Conservation (phyloP, 2,329 filamentous ascomycete genomes). For the Dactylellina haptotyla region DNA sequence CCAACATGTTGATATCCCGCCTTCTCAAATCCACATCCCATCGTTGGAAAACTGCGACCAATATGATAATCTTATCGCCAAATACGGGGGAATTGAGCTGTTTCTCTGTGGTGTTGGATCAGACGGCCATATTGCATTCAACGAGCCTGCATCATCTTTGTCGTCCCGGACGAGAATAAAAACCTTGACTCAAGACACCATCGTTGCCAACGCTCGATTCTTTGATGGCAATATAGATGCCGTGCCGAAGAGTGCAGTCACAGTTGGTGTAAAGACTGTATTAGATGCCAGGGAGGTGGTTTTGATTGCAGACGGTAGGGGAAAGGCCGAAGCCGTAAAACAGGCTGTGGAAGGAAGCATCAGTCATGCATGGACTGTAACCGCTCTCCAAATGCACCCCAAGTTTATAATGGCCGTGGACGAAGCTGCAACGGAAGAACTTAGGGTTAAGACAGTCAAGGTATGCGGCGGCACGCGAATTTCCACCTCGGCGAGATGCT, state of each 20-base stretch:
- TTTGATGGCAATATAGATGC: constrained; percentile 78
- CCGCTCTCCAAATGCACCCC: constrained; percentile 80
- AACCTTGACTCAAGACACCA: constrained; percentile 86
- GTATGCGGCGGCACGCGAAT: constrained; percentile 5
- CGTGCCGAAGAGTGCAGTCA: constrained; percentile 84
- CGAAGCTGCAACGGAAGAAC: constrained; percentile 78
- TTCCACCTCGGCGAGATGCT: not conserved
- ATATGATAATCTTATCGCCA: constrained; percentile 81
- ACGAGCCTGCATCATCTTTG: constrained; percentile 84
- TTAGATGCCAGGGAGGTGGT: constrained; percentile 83
- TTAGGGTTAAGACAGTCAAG: constrained; percentile 78
- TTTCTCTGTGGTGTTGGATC: constrained; percentile 87
- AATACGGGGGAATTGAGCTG: constrained; percentile 80
- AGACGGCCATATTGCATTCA: constrained; percentile 90
- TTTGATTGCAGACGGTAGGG: constrained; percentile 81
- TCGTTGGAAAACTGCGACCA: constrained; percentile 79
- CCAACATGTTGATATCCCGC: constrained; percentile 82
- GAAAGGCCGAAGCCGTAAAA: constrained; percentile 82
- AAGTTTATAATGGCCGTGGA: constrained; percentile 85
- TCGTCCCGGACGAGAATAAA: constrained; percentile 83
- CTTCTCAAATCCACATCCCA: constrained; percentile 83
- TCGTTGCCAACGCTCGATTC: constrained; percentile 84
- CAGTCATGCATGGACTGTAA: constrained; percentile 92
- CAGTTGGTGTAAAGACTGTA: constrained; percentile 84
- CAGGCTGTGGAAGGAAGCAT: constrained; percentile 82